A percentile compares a stretch with the other conserved stretches of the same genome.
phyloP scores from a whole-genome alignment of 164 flowering plant species.

The Vitis labrusca region DNA sequence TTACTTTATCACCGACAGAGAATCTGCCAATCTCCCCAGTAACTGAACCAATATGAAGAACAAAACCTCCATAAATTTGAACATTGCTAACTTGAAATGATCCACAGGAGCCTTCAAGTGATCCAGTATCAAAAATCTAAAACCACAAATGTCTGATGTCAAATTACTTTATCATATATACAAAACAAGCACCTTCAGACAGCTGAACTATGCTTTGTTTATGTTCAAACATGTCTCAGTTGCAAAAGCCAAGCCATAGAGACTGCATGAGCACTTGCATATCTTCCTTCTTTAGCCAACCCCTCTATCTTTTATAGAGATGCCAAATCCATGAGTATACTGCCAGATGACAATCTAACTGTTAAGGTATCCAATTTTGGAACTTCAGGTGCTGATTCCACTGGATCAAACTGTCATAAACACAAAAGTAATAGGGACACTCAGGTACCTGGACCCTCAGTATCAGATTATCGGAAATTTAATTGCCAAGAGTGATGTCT shows the following conservation, averaged over 20 bases:
- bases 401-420: not conserved
- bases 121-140: constrained; percentile 91
- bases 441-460: constrained; percentile 10
- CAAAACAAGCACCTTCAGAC: too few species aligned
- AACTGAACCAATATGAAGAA: constrained; percentile 84
- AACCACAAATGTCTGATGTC: constrained; percentile 20
- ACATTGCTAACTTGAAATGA: constrained; percentile 78
- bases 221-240: too few species aligned
- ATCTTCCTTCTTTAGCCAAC: constrained; percentile 1
- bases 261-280: constrained; percentile 1
- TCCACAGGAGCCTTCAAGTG: constrained; percentile 64
- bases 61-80: constrained; percentile 85
- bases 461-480: not conserved
- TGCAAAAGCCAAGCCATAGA: not conserved
- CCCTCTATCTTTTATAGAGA: constrained; percentile 7
- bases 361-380: constrained; percentile 13
- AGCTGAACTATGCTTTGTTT: too few species aligned
- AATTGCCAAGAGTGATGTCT: constrained; percentile 7
- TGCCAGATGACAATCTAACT: not conserved
- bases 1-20: constrained; percentile 64
- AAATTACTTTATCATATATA: not conserved
- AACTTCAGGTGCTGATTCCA: constrained; percentile 1
- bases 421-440: not conserved
- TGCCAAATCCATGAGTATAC: constrained; percentile 3
- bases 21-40: constrained; percentile 41